Evolutionary conservation across 1,284 basidiomycete species (phyloP).

Genomic region (Mycosarcoma maydis): DNA sequence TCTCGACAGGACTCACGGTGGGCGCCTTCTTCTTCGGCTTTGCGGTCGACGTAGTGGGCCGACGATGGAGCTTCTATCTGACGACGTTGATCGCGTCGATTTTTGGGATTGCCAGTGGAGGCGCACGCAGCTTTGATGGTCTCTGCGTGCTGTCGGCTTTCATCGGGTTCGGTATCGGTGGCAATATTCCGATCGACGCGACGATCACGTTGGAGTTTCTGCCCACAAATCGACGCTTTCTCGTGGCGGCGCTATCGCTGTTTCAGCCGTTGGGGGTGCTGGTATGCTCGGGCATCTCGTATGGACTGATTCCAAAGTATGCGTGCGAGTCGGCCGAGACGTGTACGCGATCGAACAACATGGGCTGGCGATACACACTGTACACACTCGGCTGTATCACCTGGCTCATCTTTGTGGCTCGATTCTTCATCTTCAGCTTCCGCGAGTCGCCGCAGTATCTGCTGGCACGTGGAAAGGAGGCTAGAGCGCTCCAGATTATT

Average conservation of each 20-base stretch:
- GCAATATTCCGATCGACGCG: constrained; percentile 60
- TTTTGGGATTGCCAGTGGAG: constrained; percentile 57
- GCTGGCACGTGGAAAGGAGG: constrained; percentile 53
- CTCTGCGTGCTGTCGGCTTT: constrained; percentile 53
- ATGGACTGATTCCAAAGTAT: constrained; percentile 56
- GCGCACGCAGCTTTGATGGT: constrained; percentile 46
- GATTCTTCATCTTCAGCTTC: constrained; percentile 61
- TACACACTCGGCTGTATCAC: constrained; percentile 62
- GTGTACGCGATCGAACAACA: constrained; percentile 51
- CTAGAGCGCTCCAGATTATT: constrained; percentile 51
- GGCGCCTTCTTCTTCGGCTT: constrained; percentile 63
- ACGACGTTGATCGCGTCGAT: constrained; percentile 56
- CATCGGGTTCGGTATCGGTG: constrained; percentile 58
- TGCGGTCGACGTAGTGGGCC: constrained; percentile 58
- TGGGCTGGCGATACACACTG: constrained; percentile 64
- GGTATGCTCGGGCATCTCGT: constrained; percentile 57
- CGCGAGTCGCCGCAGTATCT: constrained; percentile 63
- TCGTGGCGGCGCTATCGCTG: constrained; percentile 54
- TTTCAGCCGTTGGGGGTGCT: constrained; percentile 64
- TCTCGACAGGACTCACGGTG: constrained; percentile 56
- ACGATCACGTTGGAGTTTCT: constrained; percentile 61
- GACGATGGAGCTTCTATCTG: constrained; percentile 59
- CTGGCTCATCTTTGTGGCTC: constrained; percentile 58
- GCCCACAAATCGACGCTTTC: constrained; percentile 49
- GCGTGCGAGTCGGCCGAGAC: constrained; percentile 40